phyloP scores from a whole-genome alignment of 305 asterid species.

The Fraxinus angustifolia region DNA sequence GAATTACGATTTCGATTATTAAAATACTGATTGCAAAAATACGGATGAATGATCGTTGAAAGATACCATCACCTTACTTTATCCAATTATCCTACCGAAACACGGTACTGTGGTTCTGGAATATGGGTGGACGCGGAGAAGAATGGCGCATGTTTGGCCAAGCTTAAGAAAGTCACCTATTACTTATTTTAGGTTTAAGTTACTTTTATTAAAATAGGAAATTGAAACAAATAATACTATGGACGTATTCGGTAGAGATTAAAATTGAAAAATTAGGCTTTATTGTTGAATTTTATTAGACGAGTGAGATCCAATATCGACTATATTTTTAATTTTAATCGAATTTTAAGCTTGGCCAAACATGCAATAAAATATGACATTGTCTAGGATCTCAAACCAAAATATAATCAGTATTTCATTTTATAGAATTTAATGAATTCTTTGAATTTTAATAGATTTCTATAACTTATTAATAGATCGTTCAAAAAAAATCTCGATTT shows the following conservation, averaged over 20 bases:
- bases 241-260: too few relatives aligned
- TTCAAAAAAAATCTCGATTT: too few relatives aligned
- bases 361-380: background rate
- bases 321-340: too few relatives aligned
- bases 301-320: too few relatives aligned
- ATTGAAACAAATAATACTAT: background rate
- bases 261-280: too few relatives aligned
- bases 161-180: background rate
- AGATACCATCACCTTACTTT: background rate
- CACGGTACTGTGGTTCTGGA: constrained; percentile 27
- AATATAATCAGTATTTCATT: background rate
- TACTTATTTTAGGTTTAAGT: background rate
- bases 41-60: constrained; percentile 1
- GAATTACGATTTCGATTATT: background rate
- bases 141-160: background rate
- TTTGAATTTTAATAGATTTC: too few relatives aligned
- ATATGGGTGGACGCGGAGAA: constrained; percentile 26
- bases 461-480: too few relatives aligned
- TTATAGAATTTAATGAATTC: background rate
- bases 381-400: too few relatives aligned
- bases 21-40: background rate
- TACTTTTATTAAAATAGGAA: background rate
- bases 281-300: too few relatives aligned
- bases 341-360: too few relatives aligned
- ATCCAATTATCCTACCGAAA: background rate